Evolutionary conservation across 306 rosid genomes (phyloP).

Genomic region (Biancaea sappan): DNA sequence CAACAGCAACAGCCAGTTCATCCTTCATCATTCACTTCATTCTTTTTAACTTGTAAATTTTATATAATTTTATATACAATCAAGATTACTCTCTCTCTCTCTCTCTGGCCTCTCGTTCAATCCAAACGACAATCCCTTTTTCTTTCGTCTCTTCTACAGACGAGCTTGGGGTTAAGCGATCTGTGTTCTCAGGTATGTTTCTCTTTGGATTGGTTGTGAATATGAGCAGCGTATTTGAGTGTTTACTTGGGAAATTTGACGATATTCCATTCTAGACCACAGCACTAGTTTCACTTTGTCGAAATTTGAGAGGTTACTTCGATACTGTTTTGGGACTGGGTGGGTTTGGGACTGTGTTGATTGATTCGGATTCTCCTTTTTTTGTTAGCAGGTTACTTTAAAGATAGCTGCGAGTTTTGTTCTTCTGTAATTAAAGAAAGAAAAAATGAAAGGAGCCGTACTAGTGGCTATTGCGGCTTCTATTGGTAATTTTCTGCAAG

Average conservation of each 20-base stretch:
- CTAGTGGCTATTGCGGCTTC: conserved; percentile 87
- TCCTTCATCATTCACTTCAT: not conserved
- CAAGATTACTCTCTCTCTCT: not conserved
- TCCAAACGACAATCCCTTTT: conserved; percentile 1
- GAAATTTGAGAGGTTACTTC: not conserved
- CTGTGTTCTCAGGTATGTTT: not conserved
- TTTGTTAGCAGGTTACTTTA: not conserved
- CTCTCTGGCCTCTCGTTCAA: not conserved
- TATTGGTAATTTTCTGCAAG: conserved; percentile 83
- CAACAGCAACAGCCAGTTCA: not conserved
- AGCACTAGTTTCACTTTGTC: not conserved
- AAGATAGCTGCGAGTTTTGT: not conserved
- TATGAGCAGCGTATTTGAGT: not conserved
- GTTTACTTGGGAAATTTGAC: not conserved
- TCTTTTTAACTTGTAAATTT: not conserved
- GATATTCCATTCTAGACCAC: not conserved
- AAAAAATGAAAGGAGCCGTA: conserved; percentile 79
- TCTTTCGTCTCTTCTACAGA: not conserved
- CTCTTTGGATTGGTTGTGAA: not conserved
- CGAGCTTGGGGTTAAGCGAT: not conserved
- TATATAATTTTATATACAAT: not conserved
- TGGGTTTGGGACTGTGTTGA: not conserved
- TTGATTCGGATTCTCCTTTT: conserved; percentile 1
- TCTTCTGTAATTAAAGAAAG: not conserved
- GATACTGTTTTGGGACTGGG: not conserved